Evolutionary conservation across 2,329 filamentous ascomycete species (phyloP).

Genomic region (Coleophoma crateriformis): DNA sequence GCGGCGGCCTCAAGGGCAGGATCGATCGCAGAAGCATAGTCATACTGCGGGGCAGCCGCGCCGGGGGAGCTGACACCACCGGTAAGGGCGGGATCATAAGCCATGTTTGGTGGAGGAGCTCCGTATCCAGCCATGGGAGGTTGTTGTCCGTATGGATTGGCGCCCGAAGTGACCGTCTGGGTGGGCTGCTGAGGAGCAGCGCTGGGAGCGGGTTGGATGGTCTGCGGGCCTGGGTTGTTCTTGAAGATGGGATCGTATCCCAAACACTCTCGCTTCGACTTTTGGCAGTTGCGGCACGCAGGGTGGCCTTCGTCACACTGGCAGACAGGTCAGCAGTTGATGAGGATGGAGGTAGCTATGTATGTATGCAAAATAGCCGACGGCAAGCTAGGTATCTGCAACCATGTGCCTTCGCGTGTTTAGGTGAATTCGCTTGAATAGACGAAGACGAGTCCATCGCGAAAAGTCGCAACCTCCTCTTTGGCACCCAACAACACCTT

Average conservation of each 20-base stretch:
- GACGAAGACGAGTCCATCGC: slow-evolving; percentile 27
- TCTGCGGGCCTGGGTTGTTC: slow-evolving; percentile 58
- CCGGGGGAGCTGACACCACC: slow-evolving; percentile 37
- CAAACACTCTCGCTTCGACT: slow-evolving; percentile 80
- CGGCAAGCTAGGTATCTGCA: slow-evolving; percentile 8
- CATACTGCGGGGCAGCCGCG: slow-evolving; percentile 41
- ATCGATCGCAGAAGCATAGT: slow-evolving; percentile 59
- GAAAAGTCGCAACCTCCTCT: slow-evolving; percentile 9
- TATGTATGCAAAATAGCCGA: slow-evolving; percentile 14
- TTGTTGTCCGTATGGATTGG: slow-evolving; percentile 40
- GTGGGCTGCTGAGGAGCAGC: slow-evolving; percentile 20
- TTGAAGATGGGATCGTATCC: slow-evolving; percentile 88
- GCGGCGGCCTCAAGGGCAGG: slow-evolving; percentile 52
- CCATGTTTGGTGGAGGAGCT: slow-evolving; percentile 15
- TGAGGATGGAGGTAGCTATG: slow-evolving; percentile 2
- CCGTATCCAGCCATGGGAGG: slow-evolving; percentile 38
- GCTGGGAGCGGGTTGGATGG: slow-evolving; percentile 66
- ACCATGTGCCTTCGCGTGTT: slow-evolving; percentile 29
- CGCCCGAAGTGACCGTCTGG: slow-evolving; percentile 16
- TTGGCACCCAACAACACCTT: too few species aligned
- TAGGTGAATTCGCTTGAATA: slow-evolving; percentile 30
- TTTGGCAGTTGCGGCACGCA: slow-evolving; percentile 83
- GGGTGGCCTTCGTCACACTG: slow-evolving; percentile 97
- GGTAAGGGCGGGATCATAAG: slow-evolving; percentile 26
- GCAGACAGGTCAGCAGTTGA: slow-evolving; percentile 16